Conservation (phyloP, 108 stramenopile species). For the Cyclotella baltica region DNA sequence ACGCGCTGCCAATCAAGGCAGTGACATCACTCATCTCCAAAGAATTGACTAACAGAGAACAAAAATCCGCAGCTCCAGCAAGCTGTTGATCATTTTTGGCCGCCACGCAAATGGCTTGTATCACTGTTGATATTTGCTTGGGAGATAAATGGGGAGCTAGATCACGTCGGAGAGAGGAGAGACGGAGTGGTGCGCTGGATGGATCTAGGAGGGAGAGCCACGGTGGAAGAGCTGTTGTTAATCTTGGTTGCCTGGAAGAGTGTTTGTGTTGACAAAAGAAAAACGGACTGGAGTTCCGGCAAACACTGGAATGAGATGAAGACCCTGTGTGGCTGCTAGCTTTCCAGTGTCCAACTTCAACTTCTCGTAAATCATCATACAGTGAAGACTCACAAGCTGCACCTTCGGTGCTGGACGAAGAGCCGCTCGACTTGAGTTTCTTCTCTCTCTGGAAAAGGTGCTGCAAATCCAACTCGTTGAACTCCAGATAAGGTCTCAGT, state of each 20-base stretch:
- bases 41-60: slow-evolving; percentile 72
- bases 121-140: slow-evolving; percentile 46
- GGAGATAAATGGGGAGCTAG: slow-evolving; percentile 31
- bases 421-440: too few species aligned
- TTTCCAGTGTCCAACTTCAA: slow-evolving; percentile 40
- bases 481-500: slow-evolving; percentile 45
- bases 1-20: slow-evolving; percentile 70
- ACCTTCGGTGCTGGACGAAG: neutral
- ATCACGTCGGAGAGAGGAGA: slow-evolving; percentile 36
- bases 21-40: slow-evolving; percentile 77
- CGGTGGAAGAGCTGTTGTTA: slow-evolving; percentile 8
- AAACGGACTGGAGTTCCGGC: slow-evolving; percentile 17
- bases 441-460: slow-evolving; percentile 27
- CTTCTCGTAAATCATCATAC: slow-evolving; percentile 48
- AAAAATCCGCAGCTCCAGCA: slow-evolving; percentile 81
- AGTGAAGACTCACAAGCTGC: slow-evolving; percentile 2
- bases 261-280: slow-evolving; percentile 18
- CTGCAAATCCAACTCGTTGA: slow-evolving; percentile 44
- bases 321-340: neutral
- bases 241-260: neutral
- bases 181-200: slow-evolving; percentile 22
- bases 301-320: neutral
- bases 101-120: slow-evolving; percentile 68
- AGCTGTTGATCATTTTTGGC: slow-evolving; percentile 60
- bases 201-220: slow-evolving; percentile 41